These are phyloP conservation scores for Ophiostoma montium DNA, from an alignment of 2,329 filamentous ascomycete genomes.

Conservation along the genomic window DNA sequence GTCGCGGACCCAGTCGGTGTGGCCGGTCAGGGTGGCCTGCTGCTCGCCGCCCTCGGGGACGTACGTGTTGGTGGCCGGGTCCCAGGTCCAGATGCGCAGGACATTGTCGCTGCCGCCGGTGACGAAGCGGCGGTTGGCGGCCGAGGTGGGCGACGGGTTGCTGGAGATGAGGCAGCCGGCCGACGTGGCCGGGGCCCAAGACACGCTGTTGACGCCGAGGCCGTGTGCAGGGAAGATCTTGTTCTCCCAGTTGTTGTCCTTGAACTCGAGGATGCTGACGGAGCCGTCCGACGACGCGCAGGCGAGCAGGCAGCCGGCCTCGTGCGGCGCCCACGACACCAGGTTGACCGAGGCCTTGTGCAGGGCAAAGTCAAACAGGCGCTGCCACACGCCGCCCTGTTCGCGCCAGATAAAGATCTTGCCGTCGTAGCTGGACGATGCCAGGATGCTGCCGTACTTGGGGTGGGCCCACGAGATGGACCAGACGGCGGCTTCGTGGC, in stretches of 20 bases:
- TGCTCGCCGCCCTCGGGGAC: constrained; percentile 39
- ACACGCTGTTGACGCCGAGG: constrained; percentile 88
- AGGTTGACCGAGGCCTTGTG: constrained; percentile 97
- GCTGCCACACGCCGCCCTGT: constrained; percentile 60
- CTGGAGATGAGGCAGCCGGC: constrained; percentile 77
- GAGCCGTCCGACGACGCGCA: constrained; percentile 90
- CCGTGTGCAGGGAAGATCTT: constrained; percentile 84
- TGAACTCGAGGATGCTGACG: constrained; percentile 90
- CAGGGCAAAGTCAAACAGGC: constrained; percentile 82
- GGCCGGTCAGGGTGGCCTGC: constrained; percentile 49
- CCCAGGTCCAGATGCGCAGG: constrained; percentile 86
- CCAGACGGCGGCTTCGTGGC: constrained; percentile 96
- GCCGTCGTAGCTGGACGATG: constrained; percentile 89
- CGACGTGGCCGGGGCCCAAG: constrained; percentile 77
- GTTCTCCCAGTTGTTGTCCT: constrained; percentile 73
- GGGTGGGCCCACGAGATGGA: constrained; percentile 96
- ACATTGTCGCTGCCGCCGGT: constrained; percentile 90
- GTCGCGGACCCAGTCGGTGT: constrained; percentile 93
- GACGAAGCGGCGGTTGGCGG: constrained; percentile 68
- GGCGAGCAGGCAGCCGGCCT: constrained; percentile 85
- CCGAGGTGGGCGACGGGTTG: constrained; percentile 40
- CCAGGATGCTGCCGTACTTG: constrained; percentile 96
- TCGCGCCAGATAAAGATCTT: constrained; percentile 99
- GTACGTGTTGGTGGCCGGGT: constrained; percentile 34
- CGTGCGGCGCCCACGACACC: constrained; percentile 93